A percentile compares a stretch with the other conserved stretches of the same genome.
Conservation (phyloP, 1,284 basidiomycete genomes). For the Kalmanozyma brasiliensis region DNA sequence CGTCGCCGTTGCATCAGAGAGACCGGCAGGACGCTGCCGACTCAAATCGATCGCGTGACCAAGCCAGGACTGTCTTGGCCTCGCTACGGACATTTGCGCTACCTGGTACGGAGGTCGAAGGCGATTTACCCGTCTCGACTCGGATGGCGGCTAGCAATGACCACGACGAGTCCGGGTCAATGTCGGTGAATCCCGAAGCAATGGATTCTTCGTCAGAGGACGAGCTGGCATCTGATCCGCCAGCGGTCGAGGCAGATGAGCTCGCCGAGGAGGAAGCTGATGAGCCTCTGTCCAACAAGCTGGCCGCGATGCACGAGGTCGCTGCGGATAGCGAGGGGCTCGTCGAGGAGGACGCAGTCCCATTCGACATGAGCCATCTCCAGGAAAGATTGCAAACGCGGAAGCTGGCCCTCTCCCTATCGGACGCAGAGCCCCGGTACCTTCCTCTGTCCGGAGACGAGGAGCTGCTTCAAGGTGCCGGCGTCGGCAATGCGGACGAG, state of each 20-base stretch:
- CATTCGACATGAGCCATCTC: constrained; percentile 9
- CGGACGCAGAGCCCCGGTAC: not conserved
- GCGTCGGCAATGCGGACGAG: constrained; percentile 74
- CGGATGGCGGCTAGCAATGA: constrained; percentile 18
- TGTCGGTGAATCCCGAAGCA: not conserved
- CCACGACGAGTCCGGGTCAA: constrained; percentile 11
- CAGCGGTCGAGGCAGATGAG: constrained; percentile 1
- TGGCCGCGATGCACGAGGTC: constrained; percentile 2
- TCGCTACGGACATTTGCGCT: constrained; percentile 23
- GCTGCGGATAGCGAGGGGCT: not conserved
- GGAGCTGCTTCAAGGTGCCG: constrained; percentile 70
- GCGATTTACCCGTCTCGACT: constrained; percentile 11
- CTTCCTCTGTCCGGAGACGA: constrained; percentile 16
- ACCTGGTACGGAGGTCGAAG: constrained; percentile 10
- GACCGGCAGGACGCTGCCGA: not conserved
- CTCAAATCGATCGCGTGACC: not conserved
- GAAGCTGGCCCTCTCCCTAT: constrained; percentile 1
- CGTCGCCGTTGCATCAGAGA: constrained; percentile 1
- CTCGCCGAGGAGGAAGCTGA: not conserved
- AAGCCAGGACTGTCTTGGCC: constrained; percentile 12
- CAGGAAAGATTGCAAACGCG: constrained; percentile 14
- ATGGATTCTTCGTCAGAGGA: constrained; percentile 4
- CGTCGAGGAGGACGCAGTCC: constrained; percentile 4
- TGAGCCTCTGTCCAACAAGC: constrained; percentile 13
- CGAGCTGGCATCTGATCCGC: not conserved